These are phyloP conservation scores for Chrysoporthe austroafricana DNA, from an alignment of 2,329 filamentous ascomycete genomes.

Conservation along the genomic window DNA sequence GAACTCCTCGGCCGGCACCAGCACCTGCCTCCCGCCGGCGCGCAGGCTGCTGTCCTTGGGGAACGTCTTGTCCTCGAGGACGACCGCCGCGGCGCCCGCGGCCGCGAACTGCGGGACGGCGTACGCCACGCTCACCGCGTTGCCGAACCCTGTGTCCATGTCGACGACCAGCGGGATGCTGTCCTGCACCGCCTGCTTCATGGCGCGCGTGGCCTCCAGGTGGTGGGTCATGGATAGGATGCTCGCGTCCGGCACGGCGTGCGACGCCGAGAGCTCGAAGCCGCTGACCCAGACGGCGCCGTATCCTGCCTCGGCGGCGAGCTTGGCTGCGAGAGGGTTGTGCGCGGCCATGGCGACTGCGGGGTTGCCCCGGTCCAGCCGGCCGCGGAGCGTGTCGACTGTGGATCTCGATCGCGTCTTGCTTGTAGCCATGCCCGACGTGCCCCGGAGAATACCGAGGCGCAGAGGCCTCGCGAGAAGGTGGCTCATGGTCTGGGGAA, in stretches of 20 bases:
- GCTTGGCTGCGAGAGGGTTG: constrained; percentile 1
- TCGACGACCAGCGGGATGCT: constrained; percentile 49
- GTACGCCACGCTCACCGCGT: constrained; percentile 50
- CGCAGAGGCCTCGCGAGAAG: not conserved
- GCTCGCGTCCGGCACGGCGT: constrained; percentile 6
- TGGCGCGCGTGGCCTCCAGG: constrained; percentile 1
- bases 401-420: not conserved
- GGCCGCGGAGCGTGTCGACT: not conserved
- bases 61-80: constrained; percentile 55
- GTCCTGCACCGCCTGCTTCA: constrained; percentile 32
- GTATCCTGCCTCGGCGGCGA: not conserved
- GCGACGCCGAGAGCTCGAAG: constrained; percentile 4
- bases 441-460: not conserved
- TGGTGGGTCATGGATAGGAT: constrained; percentile 7
- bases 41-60: constrained; percentile 48
- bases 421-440: not conserved
- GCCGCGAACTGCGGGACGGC: constrained; percentile 49
- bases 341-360: constrained; percentile 9
- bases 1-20: constrained; percentile 47
- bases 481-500: not conserved
- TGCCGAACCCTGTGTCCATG: constrained; percentile 53
- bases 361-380: not conserved
- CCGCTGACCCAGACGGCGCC: constrained; percentile 11
- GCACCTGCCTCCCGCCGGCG: constrained; percentile 49
- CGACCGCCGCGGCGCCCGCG: constrained; percentile 44